Percentiles rank a stretch among this genome's conserved stretches.
These are phyloP conservation scores for Prunella vulgaris DNA, from an alignment of 257 asterid genomes.

Conservation along the genomic window DNA sequence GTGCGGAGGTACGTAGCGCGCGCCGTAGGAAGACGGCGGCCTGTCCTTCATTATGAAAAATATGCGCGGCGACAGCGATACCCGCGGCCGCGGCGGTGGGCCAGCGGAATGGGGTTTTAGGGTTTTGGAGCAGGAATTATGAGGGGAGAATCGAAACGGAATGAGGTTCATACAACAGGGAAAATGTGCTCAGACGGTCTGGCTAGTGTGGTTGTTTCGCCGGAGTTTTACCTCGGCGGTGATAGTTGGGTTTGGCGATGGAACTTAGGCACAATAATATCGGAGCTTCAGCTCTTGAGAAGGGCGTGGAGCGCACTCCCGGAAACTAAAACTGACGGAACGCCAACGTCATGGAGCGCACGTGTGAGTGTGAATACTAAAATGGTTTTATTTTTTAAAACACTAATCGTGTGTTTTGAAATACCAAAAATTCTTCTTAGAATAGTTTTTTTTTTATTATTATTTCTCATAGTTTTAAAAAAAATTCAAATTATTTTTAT, in stretches of 20 bases:
- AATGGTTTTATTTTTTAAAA: too few species aligned
- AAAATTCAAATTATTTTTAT: too few species aligned
- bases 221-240: constrained; percentile 17
- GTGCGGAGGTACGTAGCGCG: constrained; percentile 71
- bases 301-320: constrained; percentile 23
- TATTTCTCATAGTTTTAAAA: too few species aligned
- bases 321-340: not conserved
- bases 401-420: too few species aligned
- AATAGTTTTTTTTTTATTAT: too few species aligned
- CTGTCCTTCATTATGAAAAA: constrained; percentile 51
- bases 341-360: not conserved
- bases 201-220: not conserved
- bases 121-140: constrained; percentile 37
- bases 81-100: constrained; percentile 18
- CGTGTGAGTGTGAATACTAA: too few species aligned
- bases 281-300: constrained; percentile 5
- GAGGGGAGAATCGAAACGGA: constrained; percentile 33
- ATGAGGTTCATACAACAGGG: constrained; percentile 46
- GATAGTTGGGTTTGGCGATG: constrained; percentile 15
- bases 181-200: constrained; percentile 14
- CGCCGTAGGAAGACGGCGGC: constrained; percentile 46
- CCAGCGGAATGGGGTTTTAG: constrained; percentile 38
- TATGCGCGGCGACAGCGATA: constrained; percentile 17
- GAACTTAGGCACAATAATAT: constrained; percentile 1
- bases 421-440: too few species aligned